phyloP scores from a whole-genome alignment of 106 monocot genomes.

The Dioscorea zingiberensis region DNA sequence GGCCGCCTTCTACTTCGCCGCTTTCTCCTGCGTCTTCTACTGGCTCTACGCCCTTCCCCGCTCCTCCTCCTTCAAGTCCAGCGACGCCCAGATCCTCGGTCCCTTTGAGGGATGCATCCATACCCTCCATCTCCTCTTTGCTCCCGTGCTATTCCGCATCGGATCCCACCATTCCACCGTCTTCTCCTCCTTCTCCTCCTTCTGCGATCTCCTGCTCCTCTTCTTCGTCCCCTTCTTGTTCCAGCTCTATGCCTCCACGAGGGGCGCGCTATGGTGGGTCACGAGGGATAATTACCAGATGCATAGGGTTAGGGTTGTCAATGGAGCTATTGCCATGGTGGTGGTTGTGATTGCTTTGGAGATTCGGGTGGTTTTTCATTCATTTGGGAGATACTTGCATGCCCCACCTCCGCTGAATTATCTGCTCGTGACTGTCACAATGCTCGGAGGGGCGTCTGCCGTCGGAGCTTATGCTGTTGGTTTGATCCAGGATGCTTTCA shows the following conservation, averaged over 20 bases:
- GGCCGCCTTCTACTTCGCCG: constrained; percentile 60
- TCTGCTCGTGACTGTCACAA: constrained; percentile 82
- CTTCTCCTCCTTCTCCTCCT: constrained; percentile 49
- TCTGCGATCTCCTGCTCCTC: constrained; percentile 73
- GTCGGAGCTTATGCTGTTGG: constrained; percentile 74
- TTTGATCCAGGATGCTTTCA: constrained; percentile 64
- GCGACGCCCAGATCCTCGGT: constrained; percentile 56
- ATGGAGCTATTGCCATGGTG: constrained; percentile 84
- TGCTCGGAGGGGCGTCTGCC: constrained; percentile 74
- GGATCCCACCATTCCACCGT: constrained; percentile 61
- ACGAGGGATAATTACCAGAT: constrained; percentile 51
- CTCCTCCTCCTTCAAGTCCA: constrained; percentile 42
- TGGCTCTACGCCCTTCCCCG: constrained; percentile 87
- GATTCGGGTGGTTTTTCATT: constrained; percentile 90
- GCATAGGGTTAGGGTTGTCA: constrained; percentile 55
- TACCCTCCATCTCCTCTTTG: constrained; percentile 73
- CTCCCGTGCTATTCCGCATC: constrained; percentile 54
- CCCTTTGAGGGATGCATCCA: constrained; percentile 80
- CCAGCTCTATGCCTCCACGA: constrained; percentile 80
- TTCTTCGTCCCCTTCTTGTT: constrained; percentile 91
- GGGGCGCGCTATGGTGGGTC: constrained; percentile 96
- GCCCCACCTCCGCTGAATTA: constrained; percentile 88
- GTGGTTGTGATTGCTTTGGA: constrained; percentile 78
- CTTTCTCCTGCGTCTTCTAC: constrained; percentile 65
- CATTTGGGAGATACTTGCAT: constrained; percentile 85